Evolutionary conservation across 345 rosid genomes (phyloP).

Genomic region (Bretschneidera sinensis): DNA sequence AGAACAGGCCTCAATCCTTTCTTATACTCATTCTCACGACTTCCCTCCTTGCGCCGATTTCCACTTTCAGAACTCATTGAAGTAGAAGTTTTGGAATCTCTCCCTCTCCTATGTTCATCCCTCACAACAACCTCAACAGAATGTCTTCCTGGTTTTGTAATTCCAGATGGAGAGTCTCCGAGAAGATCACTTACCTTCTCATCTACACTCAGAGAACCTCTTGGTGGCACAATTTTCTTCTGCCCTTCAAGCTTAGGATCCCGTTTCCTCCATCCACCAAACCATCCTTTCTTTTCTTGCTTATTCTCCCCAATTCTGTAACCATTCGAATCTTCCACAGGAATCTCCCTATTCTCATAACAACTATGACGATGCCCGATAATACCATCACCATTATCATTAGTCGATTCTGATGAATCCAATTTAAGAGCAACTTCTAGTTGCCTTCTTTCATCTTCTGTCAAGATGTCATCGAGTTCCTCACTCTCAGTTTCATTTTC

Average conservation of each 20-base stretch:
- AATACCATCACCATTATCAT: conserved; percentile 50
- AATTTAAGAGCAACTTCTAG: conserved; percentile 80
- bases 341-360: conserved; percentile 80
- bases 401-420: conserved; percentile 55
- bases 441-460: conserved; percentile 88
- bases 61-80: conserved; percentile 37
- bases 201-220: conserved; percentile 79
- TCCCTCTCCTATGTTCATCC: conserved; percentile 57
- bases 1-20: conserved; percentile 90
- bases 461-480: conserved; percentile 68
- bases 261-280: conserved; percentile 88
- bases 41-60: conserved; percentile 51
- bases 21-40: conserved; percentile 85
- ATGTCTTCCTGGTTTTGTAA: conserved; percentile 73
- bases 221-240: conserved; percentile 57
- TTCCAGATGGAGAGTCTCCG: conserved; percentile 55
- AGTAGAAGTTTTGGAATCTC: conserved; percentile 46
- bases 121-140: conserved; percentile 66
- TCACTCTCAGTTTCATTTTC: conserved; percentile 72
- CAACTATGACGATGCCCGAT: conserved; percentile 58
- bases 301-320: conserved; percentile 48
- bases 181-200: conserved; percentile 82
- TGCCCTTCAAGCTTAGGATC: conserved; percentile 61
- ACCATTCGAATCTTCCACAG: conserved; percentile 48
- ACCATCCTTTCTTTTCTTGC: conserved; percentile 94